These are phyloP conservation scores for Euphrasia arctica DNA, from an alignment of 305 asterid genomes.

Conservation along the genomic window DNA sequence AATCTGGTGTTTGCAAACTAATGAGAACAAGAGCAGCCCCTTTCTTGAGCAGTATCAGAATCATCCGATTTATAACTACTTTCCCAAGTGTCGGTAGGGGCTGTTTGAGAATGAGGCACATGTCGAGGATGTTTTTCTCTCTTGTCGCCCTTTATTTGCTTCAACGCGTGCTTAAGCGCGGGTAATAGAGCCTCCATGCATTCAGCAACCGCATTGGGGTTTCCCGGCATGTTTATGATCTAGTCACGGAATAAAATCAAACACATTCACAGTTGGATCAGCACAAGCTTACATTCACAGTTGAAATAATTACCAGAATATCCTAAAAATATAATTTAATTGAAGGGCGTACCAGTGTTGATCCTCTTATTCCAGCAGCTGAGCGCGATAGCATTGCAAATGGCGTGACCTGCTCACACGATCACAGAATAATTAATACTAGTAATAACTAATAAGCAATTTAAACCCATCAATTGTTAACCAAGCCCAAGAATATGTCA, in stretches of 20 bases:
- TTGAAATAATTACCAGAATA: too few species aligned
- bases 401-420: conserved; percentile 72
- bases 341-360: conserved; percentile 63
- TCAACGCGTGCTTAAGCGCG: conserved; percentile 87
- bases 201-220: conserved; percentile 92
- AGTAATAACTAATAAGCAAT: background rate
- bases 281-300: too few species aligned
- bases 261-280: background rate
- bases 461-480: background rate
- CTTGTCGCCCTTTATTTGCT: conserved; percentile 81
- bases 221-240: conserved; percentile 99
- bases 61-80: conserved; percentile 53
- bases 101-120: conserved; percentile 65
- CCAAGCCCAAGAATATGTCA: background rate
- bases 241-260: conserved; percentile 20
- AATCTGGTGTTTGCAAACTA: too few species aligned
- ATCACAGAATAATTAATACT: conserved; percentile 20
- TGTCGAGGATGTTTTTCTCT: conserved; percentile 88
- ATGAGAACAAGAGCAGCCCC: conserved; percentile 77
- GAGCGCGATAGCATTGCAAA: conserved; percentile 89
- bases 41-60: conserved; percentile 33
- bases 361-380: conserved; percentile 95
- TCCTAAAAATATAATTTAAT: background rate
- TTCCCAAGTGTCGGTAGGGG: conserved; percentile 67
- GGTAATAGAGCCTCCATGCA: conserved; percentile 91